Base-by-base conservation (phyloP, 352 stramenopile species). In the Phytophthora tubulina region DNA sequence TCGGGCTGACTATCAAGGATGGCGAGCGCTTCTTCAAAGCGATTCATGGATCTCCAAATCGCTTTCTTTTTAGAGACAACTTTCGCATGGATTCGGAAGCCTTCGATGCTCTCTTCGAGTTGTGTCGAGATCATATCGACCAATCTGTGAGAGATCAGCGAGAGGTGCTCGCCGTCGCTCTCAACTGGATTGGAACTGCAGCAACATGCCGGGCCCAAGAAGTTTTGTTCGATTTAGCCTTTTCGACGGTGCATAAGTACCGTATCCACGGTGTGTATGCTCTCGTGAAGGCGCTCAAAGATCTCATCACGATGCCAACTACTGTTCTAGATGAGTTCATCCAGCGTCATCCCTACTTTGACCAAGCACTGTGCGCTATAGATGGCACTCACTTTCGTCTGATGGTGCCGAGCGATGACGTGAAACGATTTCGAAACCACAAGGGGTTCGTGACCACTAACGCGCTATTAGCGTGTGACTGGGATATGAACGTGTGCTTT, bases 361-460 rank as follows among this genome's bases (percentile, higher is more conserved):
- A 61, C 45, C 64, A 72, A 48, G 64, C 55, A 11, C 10, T 72
- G 10, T 72, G 55, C 33, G 48, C 48, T 15, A 67, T 72, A 14
- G 64, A 67, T 42, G 64, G 49, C 13, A 55, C 49, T 21, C 64
- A 67, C 21, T 66, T 72, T 48, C 41, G 45, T n/a, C 4, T 72
- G 1, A 52, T 62, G 36, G 64, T 72, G 6, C 27, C 65, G 2
- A 63, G 14, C 32, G 50, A 56, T 11, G 65, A 63, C 36, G n/a
- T 45, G 11, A 55, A 73, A 14, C 55, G 55, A n/a, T 58, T 61
- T 10, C 39, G 57, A 4, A 63, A 62, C 4, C 50, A 44, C 8
- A 73, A 63, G n/a, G 55, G 57, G 9, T 52, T 44, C 2, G 32
- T 52, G 4, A 42, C 49, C 10, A 67, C 41, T 32, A 62, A 72